Evolutionary conservation across 768 basidiomycete species (phyloP), one percentile per base, ranked within the genome.

Genomic region (Mycena belliarum): DNA sequence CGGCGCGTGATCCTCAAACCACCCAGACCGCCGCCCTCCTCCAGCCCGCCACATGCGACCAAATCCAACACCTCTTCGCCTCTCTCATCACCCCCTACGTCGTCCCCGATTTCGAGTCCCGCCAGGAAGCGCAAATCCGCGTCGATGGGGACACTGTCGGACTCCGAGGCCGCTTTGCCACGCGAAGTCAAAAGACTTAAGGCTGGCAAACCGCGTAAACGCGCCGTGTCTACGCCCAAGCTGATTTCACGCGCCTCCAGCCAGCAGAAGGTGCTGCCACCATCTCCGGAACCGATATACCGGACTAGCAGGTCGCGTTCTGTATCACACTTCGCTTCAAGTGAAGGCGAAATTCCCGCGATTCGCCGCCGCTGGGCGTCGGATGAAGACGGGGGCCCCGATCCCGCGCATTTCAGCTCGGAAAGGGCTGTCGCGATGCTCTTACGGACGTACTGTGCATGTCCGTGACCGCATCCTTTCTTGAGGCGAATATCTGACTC

Each of bases 371-470:
- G 74, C 42, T 89, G 88, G 83, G 76, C 76, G 10, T 72, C 73
- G 33, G 68, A 75, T 21, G 81, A 84, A 43, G 76, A 82, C 50
- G 86, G 84, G 1, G 70, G 71, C 21, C 81, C 83, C 1, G 84
- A 83, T 6, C 68, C 73, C 1, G 73, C 65, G 1, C 82, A 86
- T 64, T 69, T 85, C 45, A 88, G 85, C 69, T 88, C 85, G 14
- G 88, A 87, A 66, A 70, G 71, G 20, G 87, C 88, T 8, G 87
- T 93, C 12, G 76, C 73, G 62, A 69, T 74, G 33, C 74, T 91
- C 2, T 81, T 86, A 71, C 87, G 83, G 65, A 79, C 81, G 0
- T 92, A 92, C 65, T 87, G 87, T 71, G 70, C 76, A 50, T 88
- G 91, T 91, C 63, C 66, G 87, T 77, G 16, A 41, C 20, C 12